Conservation (phyloP, 352 stramenopile species). For the Pythium sukuiense region DNA sequence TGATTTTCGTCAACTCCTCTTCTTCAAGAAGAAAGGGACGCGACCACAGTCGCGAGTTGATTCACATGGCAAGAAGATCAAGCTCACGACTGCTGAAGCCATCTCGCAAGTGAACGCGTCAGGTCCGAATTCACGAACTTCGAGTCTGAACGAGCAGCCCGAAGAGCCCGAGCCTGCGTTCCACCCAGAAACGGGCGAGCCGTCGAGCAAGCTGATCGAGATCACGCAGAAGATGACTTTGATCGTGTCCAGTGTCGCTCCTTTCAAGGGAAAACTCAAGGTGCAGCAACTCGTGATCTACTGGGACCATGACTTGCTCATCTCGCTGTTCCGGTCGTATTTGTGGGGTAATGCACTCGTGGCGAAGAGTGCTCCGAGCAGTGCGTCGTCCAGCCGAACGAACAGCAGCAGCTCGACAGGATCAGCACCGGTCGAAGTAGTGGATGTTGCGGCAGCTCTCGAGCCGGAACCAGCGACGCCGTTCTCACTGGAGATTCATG, state of each 20-base stretch:
- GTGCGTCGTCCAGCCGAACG: conserved; percentile 32
- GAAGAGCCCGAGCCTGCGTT: conserved; percentile 47
- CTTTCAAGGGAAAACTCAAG: conserved; percentile 53
- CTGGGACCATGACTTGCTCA: conserved; percentile 72
- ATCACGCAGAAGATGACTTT: conserved; percentile 55
- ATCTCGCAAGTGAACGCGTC: conserved; percentile 41
- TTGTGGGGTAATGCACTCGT: conserved; percentile 34
- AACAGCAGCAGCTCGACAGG: conserved; percentile 25
- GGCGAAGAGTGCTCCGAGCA: conserved; percentile 31
- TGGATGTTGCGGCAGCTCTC: neutral
- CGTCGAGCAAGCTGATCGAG: conserved; percentile 58
- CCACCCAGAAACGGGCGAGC: conserved; percentile 34
- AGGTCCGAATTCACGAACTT: conserved; percentile 19
- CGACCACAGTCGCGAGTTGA: conserved; percentile 3
- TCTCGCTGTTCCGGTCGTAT: conserved; percentile 59
- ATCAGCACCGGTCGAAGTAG: neutral
- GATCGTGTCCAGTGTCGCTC: conserved; percentile 46
- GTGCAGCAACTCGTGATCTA: conserved; percentile 57
- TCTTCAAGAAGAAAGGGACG: conserved; percentile 44
- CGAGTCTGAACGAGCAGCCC: conserved; percentile 20
- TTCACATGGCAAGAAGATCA: conserved; percentile 32
- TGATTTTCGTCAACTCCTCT: conserved; percentile 41
- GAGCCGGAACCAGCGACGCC: conserved; percentile 9
- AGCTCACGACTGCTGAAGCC: conserved; percentile 32
- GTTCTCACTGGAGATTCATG: conserved; percentile 42